Conservation (phyloP, 2,329 filamentous ascomycete genomes). For the Aspergillus neotritici region DNA sequence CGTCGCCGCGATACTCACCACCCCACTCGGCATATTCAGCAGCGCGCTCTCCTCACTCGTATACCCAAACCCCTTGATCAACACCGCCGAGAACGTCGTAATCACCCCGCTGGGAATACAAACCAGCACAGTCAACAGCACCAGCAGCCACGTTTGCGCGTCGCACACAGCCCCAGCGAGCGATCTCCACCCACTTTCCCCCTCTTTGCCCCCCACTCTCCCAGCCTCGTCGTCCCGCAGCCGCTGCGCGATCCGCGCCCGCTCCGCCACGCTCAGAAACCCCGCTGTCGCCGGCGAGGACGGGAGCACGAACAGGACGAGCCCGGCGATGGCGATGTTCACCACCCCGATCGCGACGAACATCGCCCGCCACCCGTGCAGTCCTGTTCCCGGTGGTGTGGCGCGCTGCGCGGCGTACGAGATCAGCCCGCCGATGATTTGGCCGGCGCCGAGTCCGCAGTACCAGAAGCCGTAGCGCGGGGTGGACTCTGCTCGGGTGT, state of each 20-base stretch:
- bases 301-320: slow-evolving; percentile 21
- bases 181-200: slow-evolving; percentile 20
- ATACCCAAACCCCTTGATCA: slow-evolving; percentile 41
- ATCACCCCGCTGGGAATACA: slow-evolving; percentile 42
- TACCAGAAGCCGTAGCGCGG: slow-evolving; percentile 28
- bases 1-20: slow-evolving; percentile 35
- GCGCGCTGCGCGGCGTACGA: slow-evolving; percentile 28
- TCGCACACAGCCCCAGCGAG: slow-evolving; percentile 17
- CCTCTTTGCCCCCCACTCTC: slow-evolving; percentile 10
- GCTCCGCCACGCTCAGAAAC: slow-evolving; percentile 20
- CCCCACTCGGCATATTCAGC: slow-evolving; percentile 42
- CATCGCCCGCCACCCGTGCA: slow-evolving; percentile 26
- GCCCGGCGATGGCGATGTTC: slow-evolving; percentile 16
- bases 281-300: slow-evolving; percentile 14
- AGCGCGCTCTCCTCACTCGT: slow-evolving; percentile 38
- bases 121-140: slow-evolving; percentile 29
- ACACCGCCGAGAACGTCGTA: slow-evolving; percentile 41
- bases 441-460: slow-evolving; percentile 23
- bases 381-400: slow-evolving; percentile 5
- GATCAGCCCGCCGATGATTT: slow-evolving; percentile 25
- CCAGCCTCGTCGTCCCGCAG: slow-evolving; percentile 16
- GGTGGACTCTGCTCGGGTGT: slow-evolving; percentile 21
- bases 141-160: slow-evolving; percentile 18
- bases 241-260: slow-evolving; percentile 13
- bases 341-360: slow-evolving; percentile 24